Conservation (phyloP, 2,329 filamentous ascomycete genomes). For the Periconia sp. region DNA sequence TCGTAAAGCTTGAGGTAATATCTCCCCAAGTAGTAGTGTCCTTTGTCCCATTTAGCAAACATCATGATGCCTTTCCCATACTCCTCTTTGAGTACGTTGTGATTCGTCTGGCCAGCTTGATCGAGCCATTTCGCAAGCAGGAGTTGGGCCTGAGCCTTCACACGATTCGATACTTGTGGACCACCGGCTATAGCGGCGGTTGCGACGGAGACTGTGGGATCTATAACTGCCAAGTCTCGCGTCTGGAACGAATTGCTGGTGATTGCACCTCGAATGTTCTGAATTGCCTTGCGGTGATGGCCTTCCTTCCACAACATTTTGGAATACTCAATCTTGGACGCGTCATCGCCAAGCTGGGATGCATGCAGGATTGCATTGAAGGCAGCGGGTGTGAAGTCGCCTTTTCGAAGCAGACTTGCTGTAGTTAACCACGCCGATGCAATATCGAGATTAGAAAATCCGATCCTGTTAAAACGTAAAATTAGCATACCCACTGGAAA, state of each 20-base stretch:
- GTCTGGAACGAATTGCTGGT: slow-evolving; percentile 72
- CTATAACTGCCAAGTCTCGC: slow-evolving; percentile 39
- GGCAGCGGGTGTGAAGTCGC: slow-evolving; percentile 79
- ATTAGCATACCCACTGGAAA: slow-evolving; percentile 11
- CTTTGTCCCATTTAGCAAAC: slow-evolving; percentile 81
- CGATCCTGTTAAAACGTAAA: slow-evolving; percentile 39
- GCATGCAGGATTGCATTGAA: slow-evolving; percentile 94
- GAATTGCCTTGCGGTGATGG: slow-evolving; percentile 92
- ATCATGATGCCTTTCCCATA: slow-evolving; percentile 81
- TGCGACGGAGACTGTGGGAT: slow-evolving; percentile 32
- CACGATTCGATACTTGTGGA: slow-evolving; percentile 54
- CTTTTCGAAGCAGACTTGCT: slow-evolving; percentile 82
- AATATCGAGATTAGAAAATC: slow-evolving; percentile 72
- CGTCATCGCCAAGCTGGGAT: slow-evolving; percentile 77
- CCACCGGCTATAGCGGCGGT: slow-evolving; percentile 42
- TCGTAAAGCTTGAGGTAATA: slow-evolving; percentile 97
- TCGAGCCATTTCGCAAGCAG: slow-evolving; percentile 97
- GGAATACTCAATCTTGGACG: slow-evolving; percentile 91
- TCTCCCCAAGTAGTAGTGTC: slow-evolving; percentile 93
- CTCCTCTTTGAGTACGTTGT: slow-evolving; percentile 67
- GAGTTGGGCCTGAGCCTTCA: slow-evolving; percentile 79
- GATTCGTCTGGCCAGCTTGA: slow-evolving; percentile 88
- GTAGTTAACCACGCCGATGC: slow-evolving; percentile 84
- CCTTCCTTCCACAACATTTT: slow-evolving; percentile 91
- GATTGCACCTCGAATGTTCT: slow-evolving; percentile 85